phyloP scores from a whole-genome alignment of 1,284 basidiomycete species.

The Ganoderma resinaceum region DNA sequence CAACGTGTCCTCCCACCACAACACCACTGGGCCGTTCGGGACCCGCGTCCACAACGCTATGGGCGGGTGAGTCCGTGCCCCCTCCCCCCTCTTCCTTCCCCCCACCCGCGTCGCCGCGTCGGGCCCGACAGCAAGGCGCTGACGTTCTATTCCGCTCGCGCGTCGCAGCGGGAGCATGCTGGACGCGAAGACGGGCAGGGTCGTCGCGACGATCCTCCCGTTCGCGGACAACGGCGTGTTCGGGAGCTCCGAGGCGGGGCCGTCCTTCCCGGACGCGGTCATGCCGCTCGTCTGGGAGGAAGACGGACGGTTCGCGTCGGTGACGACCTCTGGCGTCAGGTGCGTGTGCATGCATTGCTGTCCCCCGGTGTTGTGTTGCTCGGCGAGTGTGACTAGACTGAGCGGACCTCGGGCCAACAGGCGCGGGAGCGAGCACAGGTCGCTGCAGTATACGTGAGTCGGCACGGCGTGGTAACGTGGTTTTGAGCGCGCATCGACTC shows the following conservation, averaged over 20 bases:
- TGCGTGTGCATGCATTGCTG: neutral
- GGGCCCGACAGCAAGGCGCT: neutral
- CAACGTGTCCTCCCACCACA: neutral
- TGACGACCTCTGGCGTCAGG: constrained; percentile 1
- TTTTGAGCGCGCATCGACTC: neutral
- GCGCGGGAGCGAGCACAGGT: no score
- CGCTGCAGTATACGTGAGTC: neutral
- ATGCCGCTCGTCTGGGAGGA: constrained; percentile 8
- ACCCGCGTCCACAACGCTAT: neutral
- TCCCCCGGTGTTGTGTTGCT: no score
- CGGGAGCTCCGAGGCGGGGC: neutral
- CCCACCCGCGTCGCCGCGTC: no score
- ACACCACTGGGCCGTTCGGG: constrained; percentile 8
- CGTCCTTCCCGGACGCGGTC: neutral
- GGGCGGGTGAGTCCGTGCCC: constrained; percentile 2
- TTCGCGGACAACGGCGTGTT: neutral
- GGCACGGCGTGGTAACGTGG: no score
- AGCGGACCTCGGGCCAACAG: neutral
- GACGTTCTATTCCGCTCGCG: neutral
- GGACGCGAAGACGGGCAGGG: constrained; percentile 1
- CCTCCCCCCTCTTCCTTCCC: no score
- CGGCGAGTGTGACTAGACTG: neutral
- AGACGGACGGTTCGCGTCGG: constrained; percentile 3
- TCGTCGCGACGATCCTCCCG: constrained; percentile 4
- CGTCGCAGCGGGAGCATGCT: constrained; percentile 4